Conservation (phyloP, 176 grass and related monocot genomes). For the Oryza nivara region DNA sequence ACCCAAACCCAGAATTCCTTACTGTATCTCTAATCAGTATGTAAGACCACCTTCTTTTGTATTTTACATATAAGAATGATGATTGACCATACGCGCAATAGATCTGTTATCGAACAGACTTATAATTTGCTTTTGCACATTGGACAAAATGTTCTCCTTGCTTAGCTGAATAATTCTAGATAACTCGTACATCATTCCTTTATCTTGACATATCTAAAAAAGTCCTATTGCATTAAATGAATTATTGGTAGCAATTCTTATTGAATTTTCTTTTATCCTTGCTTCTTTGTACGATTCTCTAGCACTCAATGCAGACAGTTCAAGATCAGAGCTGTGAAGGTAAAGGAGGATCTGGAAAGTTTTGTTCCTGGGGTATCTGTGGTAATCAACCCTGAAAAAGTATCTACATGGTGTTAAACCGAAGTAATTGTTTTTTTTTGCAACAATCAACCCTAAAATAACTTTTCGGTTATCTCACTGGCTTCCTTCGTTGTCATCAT, state of each 20-base stretch:
- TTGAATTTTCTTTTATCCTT: not conserved
- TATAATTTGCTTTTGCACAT: no score
- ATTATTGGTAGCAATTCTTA: not conserved
- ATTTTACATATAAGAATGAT: not conserved
- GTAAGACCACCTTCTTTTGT: not conserved
- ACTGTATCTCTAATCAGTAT: not conserved
- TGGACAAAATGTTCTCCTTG: not conserved
- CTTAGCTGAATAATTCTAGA: not conserved
- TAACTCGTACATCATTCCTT: not conserved
- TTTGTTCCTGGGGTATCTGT: constrained; percentile 60
- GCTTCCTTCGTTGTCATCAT: not conserved
- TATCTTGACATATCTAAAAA: not conserved
- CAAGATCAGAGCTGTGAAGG: constrained; percentile 67
- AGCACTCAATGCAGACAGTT: constrained; percentile 83
- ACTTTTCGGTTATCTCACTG: not conserved
- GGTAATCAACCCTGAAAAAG: constrained; percentile 76
- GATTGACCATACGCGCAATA: not conserved
- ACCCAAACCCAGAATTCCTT: not conserved
- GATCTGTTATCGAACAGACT: not conserved
- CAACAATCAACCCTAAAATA: not conserved
- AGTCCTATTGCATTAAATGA: not conserved
- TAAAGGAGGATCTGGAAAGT: constrained; percentile 74
- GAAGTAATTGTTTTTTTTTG: not conserved
- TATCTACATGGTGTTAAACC: constrained; percentile 29
- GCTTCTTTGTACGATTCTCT: constrained; percentile 36